A percentile compares a stretch with the other conserved stretches of the same genome.
These are phyloP conservation scores for Pyrus betulifolia DNA, from an alignment of 306 rosid species.

Conservation along the genomic window DNA sequence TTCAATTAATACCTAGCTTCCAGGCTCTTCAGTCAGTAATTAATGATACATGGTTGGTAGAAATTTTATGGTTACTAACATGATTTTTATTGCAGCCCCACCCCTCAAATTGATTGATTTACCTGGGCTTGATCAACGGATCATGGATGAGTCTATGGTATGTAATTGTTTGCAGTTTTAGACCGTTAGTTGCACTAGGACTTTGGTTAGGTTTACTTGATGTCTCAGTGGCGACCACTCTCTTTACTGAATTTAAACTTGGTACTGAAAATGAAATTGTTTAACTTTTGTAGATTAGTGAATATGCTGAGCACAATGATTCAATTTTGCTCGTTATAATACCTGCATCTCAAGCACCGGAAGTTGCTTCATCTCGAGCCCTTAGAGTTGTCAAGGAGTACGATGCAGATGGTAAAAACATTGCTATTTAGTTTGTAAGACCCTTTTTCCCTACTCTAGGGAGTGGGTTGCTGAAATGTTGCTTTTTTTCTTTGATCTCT, in stretches of 20 bases:
- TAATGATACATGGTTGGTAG: background rate
- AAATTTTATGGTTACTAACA: background rate
- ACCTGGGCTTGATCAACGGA: conserved; percentile 97
- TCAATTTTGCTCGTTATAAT: conserved; percentile 78
- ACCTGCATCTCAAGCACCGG: conserved; percentile 93
- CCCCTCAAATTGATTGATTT: conserved; percentile 87
- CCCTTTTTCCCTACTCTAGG: background rate
- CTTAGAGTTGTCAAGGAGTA: conserved; percentile 76
- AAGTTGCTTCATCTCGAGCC: conserved; percentile 81
- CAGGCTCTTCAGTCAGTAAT: background rate
- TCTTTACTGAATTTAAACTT: background rate
- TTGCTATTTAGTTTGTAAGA: background rate
- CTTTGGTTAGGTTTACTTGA: background rate
- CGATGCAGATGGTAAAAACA: conserved; percentile 67
- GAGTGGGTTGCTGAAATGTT: background rate
- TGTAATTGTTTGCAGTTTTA: conserved; percentile 21
- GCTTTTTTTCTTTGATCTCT: background rate
- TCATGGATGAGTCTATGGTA: conserved; percentile 81
- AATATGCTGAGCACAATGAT: conserved; percentile 86
- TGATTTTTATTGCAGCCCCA: conserved; percentile 57
- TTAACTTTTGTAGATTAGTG: conserved; percentile 63
- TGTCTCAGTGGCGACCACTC: background rate
- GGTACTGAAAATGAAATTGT: conserved; percentile 4
- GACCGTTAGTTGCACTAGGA: background rate
- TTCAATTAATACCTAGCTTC: conserved; percentile 11